Base-by-base conservation (phyloP, 75 land plant species). In the Ceratopteris richardii region DNA sequence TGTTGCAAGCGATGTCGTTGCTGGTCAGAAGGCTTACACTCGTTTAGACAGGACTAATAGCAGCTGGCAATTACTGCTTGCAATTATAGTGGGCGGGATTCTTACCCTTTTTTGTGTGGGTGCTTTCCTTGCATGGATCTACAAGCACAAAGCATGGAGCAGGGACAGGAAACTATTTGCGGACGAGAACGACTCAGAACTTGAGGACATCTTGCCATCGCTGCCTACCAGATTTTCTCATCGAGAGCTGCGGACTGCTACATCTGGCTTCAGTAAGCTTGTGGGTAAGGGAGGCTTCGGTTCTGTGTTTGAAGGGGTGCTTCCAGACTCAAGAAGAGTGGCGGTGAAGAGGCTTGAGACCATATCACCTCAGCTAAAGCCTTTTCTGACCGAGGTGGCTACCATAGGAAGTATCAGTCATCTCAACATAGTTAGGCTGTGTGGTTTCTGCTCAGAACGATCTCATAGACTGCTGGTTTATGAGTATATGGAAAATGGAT, bases 341-440 rank as follows among this genome's bases (percentile, higher is more conserved):
- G 79, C 79, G 1, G 79, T 70, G 36, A 76, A 76, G 36, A 29
- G 25, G 10, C 48, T 70, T 31, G 42, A 55, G 0, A 39, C 19
- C 14, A 22, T n/a, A 6, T 30, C 29, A 17, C 51, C 28, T 29
- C 44, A 28, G 4, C 54, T 60, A 30, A 60, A 70, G 19, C 73
- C 65, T 43, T 80, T 80, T 62, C 63, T 61, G 37, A 77, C 77
- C 0, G 82, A 80, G 48, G 67, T 80, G 0, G 56, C 29, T 23
- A 75, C 78, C 12, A 31, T 76, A 9, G 69, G 74, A 0, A 60
- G 51, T 37, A 70, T 61, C 33, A 33, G 61, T 25, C 78, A 76
- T 31, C n/a, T 62, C 1, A 75, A 76, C 64, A 47, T 70, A 1
- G 69, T 70, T 19, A 37, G 56, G 33, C 67, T 75, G 0, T 37